Evolutionary conservation across 2,329 filamentous ascomycete genomes (phyloP), one percentile per base, ranked within the genome.

Genomic region (Microdochium paspali): DNA sequence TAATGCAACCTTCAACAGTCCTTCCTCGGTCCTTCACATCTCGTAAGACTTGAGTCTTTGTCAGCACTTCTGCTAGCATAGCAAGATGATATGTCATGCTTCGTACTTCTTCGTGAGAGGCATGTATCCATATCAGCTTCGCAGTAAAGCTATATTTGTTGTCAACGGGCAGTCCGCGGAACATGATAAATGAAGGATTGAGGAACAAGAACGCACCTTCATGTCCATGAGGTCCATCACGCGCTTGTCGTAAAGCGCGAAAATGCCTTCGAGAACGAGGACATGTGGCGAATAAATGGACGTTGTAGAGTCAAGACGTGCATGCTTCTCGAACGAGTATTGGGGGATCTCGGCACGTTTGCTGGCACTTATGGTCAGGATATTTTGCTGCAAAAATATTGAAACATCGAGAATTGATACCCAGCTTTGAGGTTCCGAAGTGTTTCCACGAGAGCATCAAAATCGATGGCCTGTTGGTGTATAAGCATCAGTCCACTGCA

Each of bases 251-350:
- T 96, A 90, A 12, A 98, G 72, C 7, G 93, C 93, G 66, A 98
- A 88, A 25, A 98, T 98, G 20, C 93, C 93, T 71, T 98, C 93
- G 13, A 98, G 70, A 44, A 98, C 90, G 24, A 98, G 73, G 23
- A 98, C 93, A 66, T 95, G 93, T 1, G 93, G 93, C 4, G 93
- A 97, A 63, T 98, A 98, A 51, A 98, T 88, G 1, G 87, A 84
- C 0, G 86, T 94, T 0, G 90, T 95, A 54, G 86, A 75, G 10
- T 84, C 74, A 44, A 90, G 65, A 44, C 93, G 81, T 52, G 87
- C 81, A 66, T 98, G 93, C 61, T 95, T 86, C 55, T 88, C 80
- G 65, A 98, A 98, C 0, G 93, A 98, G 64, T 98, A 98, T 10
- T 95, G 75, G 0, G 93, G 93, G 47, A 98, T 89, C 56, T 97